These are phyloP conservation scores for Leavenworthia alabamica DNA, from an alignment of 345 rosid species.

Conservation along the genomic window DNA sequence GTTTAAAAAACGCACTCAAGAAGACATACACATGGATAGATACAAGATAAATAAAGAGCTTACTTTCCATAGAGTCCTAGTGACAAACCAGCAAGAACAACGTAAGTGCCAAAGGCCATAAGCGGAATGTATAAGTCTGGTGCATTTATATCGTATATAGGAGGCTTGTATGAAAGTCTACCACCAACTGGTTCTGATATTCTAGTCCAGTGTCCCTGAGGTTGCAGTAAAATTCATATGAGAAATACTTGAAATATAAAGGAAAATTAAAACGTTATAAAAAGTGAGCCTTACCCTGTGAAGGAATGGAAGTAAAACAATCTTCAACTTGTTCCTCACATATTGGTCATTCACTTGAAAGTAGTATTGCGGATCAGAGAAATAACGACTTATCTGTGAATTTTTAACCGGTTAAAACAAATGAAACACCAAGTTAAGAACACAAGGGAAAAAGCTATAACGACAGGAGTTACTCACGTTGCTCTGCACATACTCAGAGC, in stretches of 20 bases:
- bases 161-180: constrained; percentile 93
- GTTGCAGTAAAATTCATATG: constrained; percentile 12
- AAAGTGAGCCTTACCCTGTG: constrained; percentile 60
- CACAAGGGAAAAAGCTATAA: background rate
- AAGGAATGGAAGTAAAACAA: constrained; percentile 80
- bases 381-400: constrained; percentile 73
- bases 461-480: constrained; percentile 53
- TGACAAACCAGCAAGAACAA: constrained; percentile 79
- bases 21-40: background rate
- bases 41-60: constrained; percentile 27
- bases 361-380: constrained; percentile 95
- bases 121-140: constrained; percentile 93
- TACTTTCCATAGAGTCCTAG: constrained; percentile 86
- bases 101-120: constrained; percentile 89
- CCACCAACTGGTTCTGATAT: constrained; percentile 96
- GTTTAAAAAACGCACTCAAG: background rate
- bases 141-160: constrained; percentile 84
- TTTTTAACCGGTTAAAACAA: background rate
- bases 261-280: background rate
- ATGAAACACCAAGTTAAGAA: background rate
- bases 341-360: constrained; percentile 97
- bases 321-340: constrained; percentile 95
- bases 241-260: background rate
- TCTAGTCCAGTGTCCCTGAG: constrained; percentile 91
- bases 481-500: constrained; percentile 97